A percentile compares a stretch with the other conserved stretches of the same genome.
These are phyloP conservation scores for Leccinum arenicola DNA, from an alignment of 768 basidiomycete genomes.

Conservation along the genomic window DNA sequence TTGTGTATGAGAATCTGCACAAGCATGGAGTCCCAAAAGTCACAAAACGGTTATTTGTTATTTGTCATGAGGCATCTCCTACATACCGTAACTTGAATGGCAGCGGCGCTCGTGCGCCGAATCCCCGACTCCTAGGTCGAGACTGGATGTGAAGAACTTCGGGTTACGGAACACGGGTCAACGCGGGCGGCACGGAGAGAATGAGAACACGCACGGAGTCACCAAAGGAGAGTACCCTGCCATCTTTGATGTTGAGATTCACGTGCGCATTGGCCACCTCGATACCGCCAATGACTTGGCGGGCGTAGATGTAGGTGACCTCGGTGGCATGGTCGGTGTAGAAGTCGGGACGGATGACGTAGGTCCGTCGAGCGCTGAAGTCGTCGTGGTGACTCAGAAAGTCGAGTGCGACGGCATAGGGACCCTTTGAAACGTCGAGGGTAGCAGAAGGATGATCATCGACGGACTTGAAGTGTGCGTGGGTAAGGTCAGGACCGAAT, in stretches of 20 bases:
- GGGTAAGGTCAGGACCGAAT: constrained; percentile 79
- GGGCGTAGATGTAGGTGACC: constrained; percentile 86
- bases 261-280: constrained; percentile 90
- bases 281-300: constrained; percentile 80
- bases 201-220: constrained; percentile 61
- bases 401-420: constrained; percentile 57
- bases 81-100: too few species aligned
- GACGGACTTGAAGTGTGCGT: constrained; percentile 62
- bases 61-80: too few species aligned
- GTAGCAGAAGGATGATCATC: constrained; percentile 37
- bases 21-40: too few species aligned
- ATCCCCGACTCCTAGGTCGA: too few species aligned
- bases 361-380: constrained; percentile 38
- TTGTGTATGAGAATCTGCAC: too few species aligned
- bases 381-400: constrained; percentile 49
- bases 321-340: constrained; percentile 85
- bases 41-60: too few species aligned
- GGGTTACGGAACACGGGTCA: constrained; percentile 8
- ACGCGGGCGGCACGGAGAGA: constrained; percentile 1
- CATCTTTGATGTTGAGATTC: constrained; percentile 89
- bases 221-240: constrained; percentile 80
- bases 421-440: constrained; percentile 41
- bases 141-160: constrained; percentile 59
- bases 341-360: constrained; percentile 73
- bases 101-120: too few species aligned